phyloP scores from a whole-genome alignment of 2,329 filamentous ascomycete species.

The Xylaria sp. region DNA sequence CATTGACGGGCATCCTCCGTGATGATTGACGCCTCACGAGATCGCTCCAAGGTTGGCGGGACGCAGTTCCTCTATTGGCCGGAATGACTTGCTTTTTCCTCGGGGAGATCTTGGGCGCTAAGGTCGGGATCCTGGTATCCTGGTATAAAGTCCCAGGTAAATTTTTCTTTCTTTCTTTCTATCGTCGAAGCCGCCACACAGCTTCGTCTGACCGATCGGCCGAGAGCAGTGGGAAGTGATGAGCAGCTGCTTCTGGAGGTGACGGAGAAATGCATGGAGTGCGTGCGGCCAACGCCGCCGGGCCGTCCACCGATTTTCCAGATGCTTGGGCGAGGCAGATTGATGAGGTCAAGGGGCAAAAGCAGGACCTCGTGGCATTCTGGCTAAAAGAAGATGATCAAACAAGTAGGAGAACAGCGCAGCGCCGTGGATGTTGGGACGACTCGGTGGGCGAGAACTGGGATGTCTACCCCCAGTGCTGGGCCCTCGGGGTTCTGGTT shows the following conservation, averaged over 20 bases:
- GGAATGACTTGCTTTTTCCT: constrained; percentile 11
- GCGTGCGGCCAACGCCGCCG: constrained; percentile 33
- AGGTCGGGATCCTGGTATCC: constrained; percentile 10
- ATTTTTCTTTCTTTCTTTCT: too few species aligned
- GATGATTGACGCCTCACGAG: constrained; percentile 6
- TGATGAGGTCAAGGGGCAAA: constrained; percentile 27
- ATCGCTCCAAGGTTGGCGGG: constrained; percentile 1
- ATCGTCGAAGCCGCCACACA: constrained; percentile 10
- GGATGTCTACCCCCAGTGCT: constrained; percentile 1
- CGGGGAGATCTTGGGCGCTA: constrained; percentile 14
- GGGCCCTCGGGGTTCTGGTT: constrained; percentile 15
- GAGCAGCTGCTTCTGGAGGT: constrained; percentile 30
- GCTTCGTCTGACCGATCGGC: constrained; percentile 21
- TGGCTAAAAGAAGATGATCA: constrained; percentile 48
- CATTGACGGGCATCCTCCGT: neutral
- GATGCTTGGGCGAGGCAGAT: constrained; percentile 30
- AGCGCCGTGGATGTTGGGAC: constrained; percentile 11
- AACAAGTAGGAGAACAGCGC: constrained; percentile 28
- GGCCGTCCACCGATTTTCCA: constrained; percentile 44
- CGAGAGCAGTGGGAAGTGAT: constrained; percentile 21
- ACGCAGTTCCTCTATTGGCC: constrained; percentile 8
- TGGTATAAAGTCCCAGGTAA: constrained; percentile 6
- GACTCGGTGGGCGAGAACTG: constrained; percentile 1
- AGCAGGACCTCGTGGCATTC: constrained; percentile 33
- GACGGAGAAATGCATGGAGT: constrained; percentile 19